Conservation (phyloP, 1,284 basidiomycete species). For the Meira miltonrushii region DNA sequence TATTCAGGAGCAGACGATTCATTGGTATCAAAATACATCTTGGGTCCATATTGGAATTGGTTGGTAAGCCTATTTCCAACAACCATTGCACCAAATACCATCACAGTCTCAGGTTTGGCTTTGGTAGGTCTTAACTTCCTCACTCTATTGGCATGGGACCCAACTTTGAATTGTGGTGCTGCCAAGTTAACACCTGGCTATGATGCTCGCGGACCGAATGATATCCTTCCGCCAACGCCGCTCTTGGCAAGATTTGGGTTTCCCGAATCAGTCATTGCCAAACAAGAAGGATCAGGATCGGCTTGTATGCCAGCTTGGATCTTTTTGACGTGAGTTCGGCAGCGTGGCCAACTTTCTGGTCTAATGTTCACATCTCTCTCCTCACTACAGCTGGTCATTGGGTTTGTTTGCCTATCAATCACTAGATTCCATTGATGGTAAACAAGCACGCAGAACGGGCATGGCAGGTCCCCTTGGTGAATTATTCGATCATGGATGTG, state of each 20-base stretch:
- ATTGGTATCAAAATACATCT: slow-evolving; percentile 66
- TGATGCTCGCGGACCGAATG: slow-evolving; percentile 5
- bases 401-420: slow-evolving; percentile 91
- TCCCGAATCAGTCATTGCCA: background rate
- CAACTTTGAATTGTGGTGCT: slow-evolving; percentile 23
- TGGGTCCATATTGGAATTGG: slow-evolving; percentile 91
- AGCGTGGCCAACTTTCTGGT: background rate
- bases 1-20: slow-evolving; percentile 60
- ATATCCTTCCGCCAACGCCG: slow-evolving; percentile 8
- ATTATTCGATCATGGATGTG: slow-evolving; percentile 88
- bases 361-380: background rate
- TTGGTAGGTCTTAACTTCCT: slow-evolving; percentile 80
- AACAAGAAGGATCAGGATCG: background rate
- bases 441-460: slow-evolving; percentile 87
- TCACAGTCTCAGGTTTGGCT: slow-evolving; percentile 63
- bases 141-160: slow-evolving; percentile 61
- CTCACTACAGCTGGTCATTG: slow-evolving; percentile 64
- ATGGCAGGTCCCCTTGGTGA: slow-evolving; percentile 95
- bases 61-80: slow-evolving; percentile 85
- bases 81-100: slow-evolving; percentile 75
- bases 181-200: slow-evolving; percentile 5
- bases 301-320: slow-evolving; percentile 35
- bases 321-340: slow-evolving; percentile 24
- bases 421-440: slow-evolving; percentile 83
- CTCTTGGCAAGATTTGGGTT: slow-evolving; percentile 9